Evolutionary conservation across 2,329 filamentous ascomycete genomes (phyloP).

Genomic region (Aspergillus alliaceus): DNA sequence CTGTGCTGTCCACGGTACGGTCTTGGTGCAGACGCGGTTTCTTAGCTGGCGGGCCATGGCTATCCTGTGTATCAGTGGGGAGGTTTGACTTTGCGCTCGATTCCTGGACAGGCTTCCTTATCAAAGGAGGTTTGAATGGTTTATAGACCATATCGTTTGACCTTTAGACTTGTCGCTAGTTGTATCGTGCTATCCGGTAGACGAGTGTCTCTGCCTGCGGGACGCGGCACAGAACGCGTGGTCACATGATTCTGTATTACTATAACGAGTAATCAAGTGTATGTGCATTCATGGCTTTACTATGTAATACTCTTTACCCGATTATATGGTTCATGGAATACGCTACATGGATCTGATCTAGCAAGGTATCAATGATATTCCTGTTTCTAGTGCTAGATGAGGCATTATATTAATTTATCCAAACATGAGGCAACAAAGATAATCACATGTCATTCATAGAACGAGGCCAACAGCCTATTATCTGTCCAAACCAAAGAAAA

Average conservation of each 20-base stretch:
- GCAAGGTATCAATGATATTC: no score
- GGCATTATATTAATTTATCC: neutral
- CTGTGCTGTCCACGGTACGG: constrained; percentile 1
- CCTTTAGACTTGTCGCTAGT: neutral
- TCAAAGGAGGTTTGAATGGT: constrained; percentile 47
- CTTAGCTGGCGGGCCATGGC: constrained; percentile 30
- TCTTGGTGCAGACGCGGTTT: constrained; percentile 36
- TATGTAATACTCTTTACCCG: no score
- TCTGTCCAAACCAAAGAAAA: neutral
- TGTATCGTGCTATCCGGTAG: constrained; percentile 4
- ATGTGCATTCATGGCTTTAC: no score
- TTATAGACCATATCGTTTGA: constrained; percentile 42
- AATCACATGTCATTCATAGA: neutral
- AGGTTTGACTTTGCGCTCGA: neutral
- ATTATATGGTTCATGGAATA: no score
- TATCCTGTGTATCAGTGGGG: constrained; percentile 8
- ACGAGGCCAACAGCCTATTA: neutral
- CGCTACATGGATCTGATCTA: no score
- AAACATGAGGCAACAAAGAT: neutral
- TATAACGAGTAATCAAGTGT: neutral
- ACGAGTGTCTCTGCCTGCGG: neutral
- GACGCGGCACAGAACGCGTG: constrained; percentile 20
- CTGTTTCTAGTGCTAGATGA: no score
- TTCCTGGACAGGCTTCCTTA: constrained; percentile 31
- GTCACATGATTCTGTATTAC: constrained; percentile 18